A percentile compares a stretch with the other conserved stretches of the same genome.
Evolutionary conservation across 176 grass and related monocot genomes (phyloP).

Genomic region (Carex scoparia): DNA sequence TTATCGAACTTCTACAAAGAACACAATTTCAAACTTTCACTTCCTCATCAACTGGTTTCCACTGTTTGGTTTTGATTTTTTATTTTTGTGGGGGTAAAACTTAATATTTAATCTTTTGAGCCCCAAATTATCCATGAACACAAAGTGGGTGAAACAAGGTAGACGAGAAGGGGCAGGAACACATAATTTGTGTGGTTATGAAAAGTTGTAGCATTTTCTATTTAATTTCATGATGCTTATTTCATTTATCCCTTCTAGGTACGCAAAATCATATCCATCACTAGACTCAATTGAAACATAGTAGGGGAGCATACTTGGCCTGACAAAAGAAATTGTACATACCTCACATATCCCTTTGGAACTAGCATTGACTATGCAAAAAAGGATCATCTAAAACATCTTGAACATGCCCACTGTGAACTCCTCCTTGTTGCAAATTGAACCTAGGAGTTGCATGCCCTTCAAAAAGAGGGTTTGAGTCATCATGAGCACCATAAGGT

Average conservation of each 20-base stretch:
- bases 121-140: background rate
- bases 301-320: background rate
- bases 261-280: background rate
- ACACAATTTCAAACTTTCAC: background rate
- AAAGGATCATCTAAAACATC: slow-evolving; percentile 43
- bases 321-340: background rate
- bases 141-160: background rate
- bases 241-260: background rate
- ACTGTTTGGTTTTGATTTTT: background rate
- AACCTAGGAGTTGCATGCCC: slow-evolving; percentile 41
- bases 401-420: slow-evolving; percentile 75
- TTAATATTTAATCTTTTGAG: background rate
- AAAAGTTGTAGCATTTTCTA: background rate
- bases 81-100: background rate
- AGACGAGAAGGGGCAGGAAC: background rate
- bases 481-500: slow-evolving; percentile 49
- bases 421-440: slow-evolving; percentile 33
- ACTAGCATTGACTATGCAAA: slow-evolving; percentile 39
- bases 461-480: slow-evolving; percentile 66
- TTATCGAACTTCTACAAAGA: background rate
- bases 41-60: background rate
- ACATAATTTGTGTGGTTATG: background rate
- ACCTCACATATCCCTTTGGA: slow-evolving; percentile 60
- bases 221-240: background rate
- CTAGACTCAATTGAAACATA: background rate